These are phyloP conservation scores for Angophora floribunda DNA, from an alignment of 345 rosid genomes.

Conservation along the genomic window DNA sequence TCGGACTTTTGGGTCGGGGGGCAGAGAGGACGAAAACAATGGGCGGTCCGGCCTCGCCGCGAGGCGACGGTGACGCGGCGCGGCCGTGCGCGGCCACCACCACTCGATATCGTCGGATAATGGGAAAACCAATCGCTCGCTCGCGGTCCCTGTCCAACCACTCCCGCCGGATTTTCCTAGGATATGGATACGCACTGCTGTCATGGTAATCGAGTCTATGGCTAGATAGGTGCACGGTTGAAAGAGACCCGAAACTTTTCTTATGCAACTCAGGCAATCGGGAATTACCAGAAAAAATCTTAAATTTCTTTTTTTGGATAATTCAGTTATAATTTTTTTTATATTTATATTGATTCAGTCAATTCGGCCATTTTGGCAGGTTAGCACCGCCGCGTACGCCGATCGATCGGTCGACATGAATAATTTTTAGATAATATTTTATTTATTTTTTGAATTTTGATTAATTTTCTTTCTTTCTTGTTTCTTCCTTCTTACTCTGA, in stretches of 20 bases:
- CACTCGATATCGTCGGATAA: neutral
- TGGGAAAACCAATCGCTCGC: neutral
- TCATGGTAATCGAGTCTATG: neutral
- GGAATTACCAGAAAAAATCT: neutral
- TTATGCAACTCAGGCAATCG: neutral
- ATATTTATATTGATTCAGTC: fast-evolving
- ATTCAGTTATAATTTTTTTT: fast-evolving
- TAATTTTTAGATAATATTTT: too few relatives aligned
- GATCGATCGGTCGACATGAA: too few relatives aligned
- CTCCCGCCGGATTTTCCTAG: neutral
- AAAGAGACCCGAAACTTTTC: neutral
- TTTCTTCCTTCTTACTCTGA: fast-evolving
- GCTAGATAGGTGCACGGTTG: neutral
- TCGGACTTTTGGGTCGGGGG: neutral
- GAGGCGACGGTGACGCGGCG: neutral
- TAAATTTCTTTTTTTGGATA: too few relatives aligned
- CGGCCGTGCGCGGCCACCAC: neutral
- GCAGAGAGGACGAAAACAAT: neutral
- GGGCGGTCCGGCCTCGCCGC: neutral
- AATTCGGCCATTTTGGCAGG: neutral
- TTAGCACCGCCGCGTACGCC: fast-evolving
- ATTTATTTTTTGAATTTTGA: too few relatives aligned
- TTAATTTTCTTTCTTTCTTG: too few relatives aligned
- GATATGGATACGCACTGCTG: neutral
- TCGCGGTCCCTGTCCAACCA: neutral